A percentile compares a stretch with the other conserved stretches of the same genome.
phyloP scores from a whole-genome alignment of 2,329 filamentous ascomycete genomes.

The Clarireedia sp. region DNA sequence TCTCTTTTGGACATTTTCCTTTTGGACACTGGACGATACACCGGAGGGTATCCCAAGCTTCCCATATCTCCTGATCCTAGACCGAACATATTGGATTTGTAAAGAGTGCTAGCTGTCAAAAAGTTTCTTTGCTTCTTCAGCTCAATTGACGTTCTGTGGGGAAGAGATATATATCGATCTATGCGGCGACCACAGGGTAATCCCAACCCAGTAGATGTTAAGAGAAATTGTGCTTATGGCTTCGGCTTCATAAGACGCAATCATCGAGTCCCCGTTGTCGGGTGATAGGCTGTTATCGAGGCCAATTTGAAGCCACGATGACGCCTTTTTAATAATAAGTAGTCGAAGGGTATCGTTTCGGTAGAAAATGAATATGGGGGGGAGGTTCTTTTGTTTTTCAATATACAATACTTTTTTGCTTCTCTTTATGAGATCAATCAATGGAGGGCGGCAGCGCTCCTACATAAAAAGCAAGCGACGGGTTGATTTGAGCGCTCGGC shows the following conservation, averaged over 20 bases:
- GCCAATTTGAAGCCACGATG: constrained; percentile 9
- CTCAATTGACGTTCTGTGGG: constrained; percentile 6
- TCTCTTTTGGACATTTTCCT: constrained; percentile 6
- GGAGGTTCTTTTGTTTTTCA: background rate
- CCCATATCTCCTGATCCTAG: constrained; percentile 3
- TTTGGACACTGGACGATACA: background rate
- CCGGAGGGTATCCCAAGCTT: background rate
- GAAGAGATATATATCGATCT: constrained; percentile 9
- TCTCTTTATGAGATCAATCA: too few species aligned
- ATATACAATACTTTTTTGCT: too few species aligned
- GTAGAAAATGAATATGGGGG: background rate
- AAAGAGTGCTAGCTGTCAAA: constrained; percentile 2
- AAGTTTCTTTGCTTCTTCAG: background rate
- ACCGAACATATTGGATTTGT: constrained; percentile 7
- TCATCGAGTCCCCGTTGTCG: constrained; percentile 1
- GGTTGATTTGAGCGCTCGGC: constrained; percentile 7
- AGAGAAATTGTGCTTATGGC: constrained; percentile 8
- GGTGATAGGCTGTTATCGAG: constrained; percentile 6
- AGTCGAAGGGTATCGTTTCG: background rate
- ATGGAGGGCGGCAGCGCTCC: constrained; percentile 7
- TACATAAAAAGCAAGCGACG: constrained; percentile 7
- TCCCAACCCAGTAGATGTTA: constrained; percentile 2
- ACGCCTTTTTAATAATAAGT: background rate
- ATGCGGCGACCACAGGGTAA: constrained; percentile 3
- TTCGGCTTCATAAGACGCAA: constrained; percentile 10